phyloP scores from a whole-genome alignment of 2,329 filamentous ascomycete species.

The Colletotrichum sp. region DNA sequence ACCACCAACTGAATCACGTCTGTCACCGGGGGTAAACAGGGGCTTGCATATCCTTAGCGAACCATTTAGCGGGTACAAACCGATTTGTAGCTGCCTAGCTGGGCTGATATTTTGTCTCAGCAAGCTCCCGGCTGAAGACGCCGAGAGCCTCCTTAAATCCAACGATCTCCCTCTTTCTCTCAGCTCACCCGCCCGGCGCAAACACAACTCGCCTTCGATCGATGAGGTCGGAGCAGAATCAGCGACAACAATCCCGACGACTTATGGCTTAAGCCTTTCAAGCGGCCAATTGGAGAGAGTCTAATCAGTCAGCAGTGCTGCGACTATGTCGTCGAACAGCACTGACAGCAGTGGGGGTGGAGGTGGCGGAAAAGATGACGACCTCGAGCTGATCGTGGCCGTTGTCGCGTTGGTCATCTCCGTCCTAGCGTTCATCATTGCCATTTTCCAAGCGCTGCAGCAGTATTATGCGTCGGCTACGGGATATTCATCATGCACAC shows the following conservation, averaged over 20 bases:
- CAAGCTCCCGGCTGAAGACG: background rate
- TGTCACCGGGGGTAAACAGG: background rate
- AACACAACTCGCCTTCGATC: background rate
- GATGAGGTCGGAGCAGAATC: background rate
- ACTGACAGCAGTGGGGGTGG: background rate
- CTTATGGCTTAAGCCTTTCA: background rate
- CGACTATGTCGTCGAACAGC: background rate
- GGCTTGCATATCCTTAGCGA: background rate
- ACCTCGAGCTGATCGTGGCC: constrained; percentile 10
- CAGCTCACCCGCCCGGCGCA: background rate
- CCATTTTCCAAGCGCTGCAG: constrained; percentile 15
- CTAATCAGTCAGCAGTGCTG: background rate
- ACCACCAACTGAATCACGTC: background rate
- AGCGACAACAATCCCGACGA: background rate
- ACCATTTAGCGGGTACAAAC: background rate
- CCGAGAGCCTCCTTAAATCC: background rate
- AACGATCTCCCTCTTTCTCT: background rate
- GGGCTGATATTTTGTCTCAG: background rate
- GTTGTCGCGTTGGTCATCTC: constrained; percentile 13
- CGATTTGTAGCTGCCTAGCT: background rate
- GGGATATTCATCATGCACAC: constrained; percentile 1
- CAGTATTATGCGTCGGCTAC: constrained; percentile 14
- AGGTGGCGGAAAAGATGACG: background rate
- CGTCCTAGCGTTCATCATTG: constrained; percentile 11
- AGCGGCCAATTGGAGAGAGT: background rate